These are phyloP conservation scores for Coemansia sp. DNA, from an alignment of 371 early-diverging fungal species.

Conservation along the genomic window DNA sequence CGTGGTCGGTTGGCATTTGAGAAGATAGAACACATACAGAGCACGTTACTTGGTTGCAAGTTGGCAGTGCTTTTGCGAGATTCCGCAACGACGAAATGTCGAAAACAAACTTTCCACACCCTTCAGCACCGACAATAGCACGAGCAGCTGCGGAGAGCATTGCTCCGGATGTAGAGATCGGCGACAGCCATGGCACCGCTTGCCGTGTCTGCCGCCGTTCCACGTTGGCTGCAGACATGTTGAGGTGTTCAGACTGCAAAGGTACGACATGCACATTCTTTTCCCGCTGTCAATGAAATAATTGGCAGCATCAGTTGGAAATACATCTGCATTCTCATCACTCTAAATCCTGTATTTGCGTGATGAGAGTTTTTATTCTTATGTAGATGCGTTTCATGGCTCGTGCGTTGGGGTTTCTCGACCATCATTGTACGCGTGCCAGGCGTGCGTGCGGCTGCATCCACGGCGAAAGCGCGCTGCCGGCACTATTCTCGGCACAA, in stretches of 20 bases:
- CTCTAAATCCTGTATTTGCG: neutral
- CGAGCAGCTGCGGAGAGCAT: neutral
- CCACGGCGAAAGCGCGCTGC: conserved; percentile 31
- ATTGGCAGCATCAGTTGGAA: too few relatives aligned
- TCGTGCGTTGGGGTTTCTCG: conserved; percentile 26
- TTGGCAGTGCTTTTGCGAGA: neutral
- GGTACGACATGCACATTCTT: neutral
- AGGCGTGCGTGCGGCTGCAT: conserved; percentile 34
- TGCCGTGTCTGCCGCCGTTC: conserved; percentile 21
- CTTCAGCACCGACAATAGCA: conserved; percentile 47
- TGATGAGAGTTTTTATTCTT: neutral
- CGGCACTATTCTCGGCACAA: conserved; percentile 40
- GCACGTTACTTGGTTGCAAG: neutral
- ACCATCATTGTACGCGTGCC: conserved; percentile 26
- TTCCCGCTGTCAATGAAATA: neutral
- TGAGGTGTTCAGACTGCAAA: conserved; percentile 25
- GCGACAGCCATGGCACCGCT: neutral
- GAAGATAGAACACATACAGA: neutral
- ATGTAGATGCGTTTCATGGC: conserved; percentile 31
- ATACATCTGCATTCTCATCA: too few relatives aligned
- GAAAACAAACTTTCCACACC: conserved; percentile 47
- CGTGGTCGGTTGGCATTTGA: neutral
- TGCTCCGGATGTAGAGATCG: neutral
- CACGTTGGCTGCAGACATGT: conserved; percentile 13
- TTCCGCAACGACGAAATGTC: conserved; percentile 20